These are phyloP conservation scores for Acacia crassicarpa DNA, from an alignment of 306 rosid genomes.

Conservation along the genomic window DNA sequence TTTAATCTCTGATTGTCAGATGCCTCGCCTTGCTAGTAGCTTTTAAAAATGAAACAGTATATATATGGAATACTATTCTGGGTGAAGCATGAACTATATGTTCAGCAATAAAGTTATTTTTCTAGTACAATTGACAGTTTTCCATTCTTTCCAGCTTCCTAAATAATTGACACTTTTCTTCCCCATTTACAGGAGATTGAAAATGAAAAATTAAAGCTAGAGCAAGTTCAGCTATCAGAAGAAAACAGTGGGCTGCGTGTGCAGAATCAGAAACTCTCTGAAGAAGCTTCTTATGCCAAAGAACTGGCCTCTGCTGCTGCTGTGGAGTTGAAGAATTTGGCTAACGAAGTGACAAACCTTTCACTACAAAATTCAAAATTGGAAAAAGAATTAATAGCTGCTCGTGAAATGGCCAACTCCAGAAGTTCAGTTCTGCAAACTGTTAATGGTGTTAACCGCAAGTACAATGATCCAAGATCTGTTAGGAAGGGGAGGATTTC, in stretches of 20 bases:
- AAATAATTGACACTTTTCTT: constrained; percentile 26
- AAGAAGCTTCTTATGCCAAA: constrained; percentile 98
- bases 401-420: constrained; percentile 71
- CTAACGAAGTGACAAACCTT: constrained; percentile 94
- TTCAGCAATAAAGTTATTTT: neutral
- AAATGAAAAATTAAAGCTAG: constrained; percentile 87
- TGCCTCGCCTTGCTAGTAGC: neutral
- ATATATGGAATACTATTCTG: constrained; percentile 2
- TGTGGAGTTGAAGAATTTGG: constrained; percentile 94
- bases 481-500: constrained; percentile 87
- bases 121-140: neutral
- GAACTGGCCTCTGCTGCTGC: constrained; percentile 99
- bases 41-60: constrained; percentile 7
- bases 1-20: constrained; percentile 2
- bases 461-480: constrained; percentile 63
- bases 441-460: constrained; percentile 69
- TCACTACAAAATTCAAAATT: constrained; percentile 83
- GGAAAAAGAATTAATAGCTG: constrained; percentile 81
- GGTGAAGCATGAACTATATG: neutral
- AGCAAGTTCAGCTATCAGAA: constrained; percentile 82
- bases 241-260: constrained; percentile 92
- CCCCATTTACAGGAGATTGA: constrained; percentile 70
- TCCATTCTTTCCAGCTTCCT: neutral
- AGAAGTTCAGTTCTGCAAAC: constrained; percentile 48
- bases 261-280: constrained; percentile 94